Base-by-base conservation (phyloP, 169 alveolate genomes). In the Cryptosporidium ubiquitum region DNA sequence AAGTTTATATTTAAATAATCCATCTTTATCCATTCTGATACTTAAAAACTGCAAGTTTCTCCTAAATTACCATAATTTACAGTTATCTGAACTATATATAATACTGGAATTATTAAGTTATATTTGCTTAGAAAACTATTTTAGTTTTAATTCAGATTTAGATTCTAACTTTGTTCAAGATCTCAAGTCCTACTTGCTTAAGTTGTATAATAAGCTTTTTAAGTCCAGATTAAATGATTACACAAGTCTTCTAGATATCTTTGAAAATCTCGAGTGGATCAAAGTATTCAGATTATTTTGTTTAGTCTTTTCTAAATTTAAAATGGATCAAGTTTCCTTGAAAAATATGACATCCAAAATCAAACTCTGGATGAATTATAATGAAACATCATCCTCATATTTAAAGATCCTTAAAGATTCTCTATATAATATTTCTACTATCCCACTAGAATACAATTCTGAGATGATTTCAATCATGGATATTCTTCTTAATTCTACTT, bases 391-490 rank as follows among this genome's bases (percentile, higher is more conserved):
- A 47, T 14, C 5, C 5, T 37, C 5, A 37, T n/a, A 26, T 7
- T 31, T 20, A n/a, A 57, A 47, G 18, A 70, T 12, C 14, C 7
- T 31, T 26, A 49, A n/a, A 23, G 12, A 29, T 18, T 40, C 52
- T 1, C 14, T 49, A 12, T 70, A 40, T 14, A 26, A 14, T 29
- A 26, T 70, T 4, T 52, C 84, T 9, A 31, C 20, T 18, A 70
- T 70, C 5, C 84, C 84, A 1, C 16, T 70, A 18, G 42, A 70
- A n/a, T 70, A 70, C 33, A 37, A 70, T 70, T 33, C 12, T 16
- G 84, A 70, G 58, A 51, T 70, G 10, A 52, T 70, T 1, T 49
- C 66, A 42, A 70, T 70, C 9, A 7, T 70, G 49, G 69, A 42
- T 14, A 33, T 70, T 29, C 31, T 70, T 0, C 18, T 37, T 37